Percentiles rank a stretch among this genome's conserved stretches.
These are phyloP conservation scores for Huntiella moniliformis DNA, from an alignment of 2,329 filamentous ascomycete genomes.

Conservation along the genomic window DNA sequence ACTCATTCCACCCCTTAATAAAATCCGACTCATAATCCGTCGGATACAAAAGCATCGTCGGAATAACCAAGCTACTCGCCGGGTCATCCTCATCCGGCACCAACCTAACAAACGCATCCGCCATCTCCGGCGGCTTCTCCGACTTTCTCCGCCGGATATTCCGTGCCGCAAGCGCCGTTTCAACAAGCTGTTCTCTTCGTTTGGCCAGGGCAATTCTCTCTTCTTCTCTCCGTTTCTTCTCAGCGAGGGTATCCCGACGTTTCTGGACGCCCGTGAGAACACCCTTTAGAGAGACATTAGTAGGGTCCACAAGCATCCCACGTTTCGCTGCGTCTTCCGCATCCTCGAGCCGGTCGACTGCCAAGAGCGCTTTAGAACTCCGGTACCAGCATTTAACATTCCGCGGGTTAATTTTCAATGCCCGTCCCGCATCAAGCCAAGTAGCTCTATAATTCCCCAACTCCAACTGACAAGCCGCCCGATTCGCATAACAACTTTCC, in stretches of 20 bases:
- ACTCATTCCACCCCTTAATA: slow-evolving; percentile 70
- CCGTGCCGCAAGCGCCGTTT: slow-evolving; percentile 47
- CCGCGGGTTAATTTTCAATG: slow-evolving; percentile 55
- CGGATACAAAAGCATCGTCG: slow-evolving; percentile 71
- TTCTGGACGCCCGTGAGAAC: slow-evolving; percentile 45
- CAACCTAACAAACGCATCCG: slow-evolving; percentile 58
- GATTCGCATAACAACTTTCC: slow-evolving; percentile 67
- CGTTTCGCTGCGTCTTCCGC: slow-evolving; percentile 60
- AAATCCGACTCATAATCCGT: slow-evolving; percentile 70
- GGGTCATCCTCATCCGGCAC: slow-evolving; percentile 42
- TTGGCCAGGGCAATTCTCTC: slow-evolving; percentile 35
- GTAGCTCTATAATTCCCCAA: slow-evolving; percentile 75
- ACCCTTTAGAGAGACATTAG: slow-evolving; percentile 46
- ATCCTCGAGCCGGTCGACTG: slow-evolving; percentile 59
- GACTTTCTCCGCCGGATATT: slow-evolving; percentile 50
- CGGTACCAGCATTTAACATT: slow-evolving; percentile 91
- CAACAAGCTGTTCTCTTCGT: slow-evolving; percentile 40
- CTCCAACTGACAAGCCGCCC: slow-evolving; percentile 76
- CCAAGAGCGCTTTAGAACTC: slow-evolving; percentile 57
- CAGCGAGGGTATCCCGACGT: slow-evolving; percentile 35
- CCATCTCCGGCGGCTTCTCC: slow-evolving; percentile 61
- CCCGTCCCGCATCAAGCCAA: slow-evolving; percentile 65
- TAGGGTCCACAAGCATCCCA: slow-evolving; percentile 52
- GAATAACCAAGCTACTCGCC: slow-evolving; percentile 58
- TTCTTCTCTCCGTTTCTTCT: slow-evolving; percentile 34